phyloP scores from a whole-genome alignment of 73 alveolate genomes.

The Paramecium primaurelia region DNA sequence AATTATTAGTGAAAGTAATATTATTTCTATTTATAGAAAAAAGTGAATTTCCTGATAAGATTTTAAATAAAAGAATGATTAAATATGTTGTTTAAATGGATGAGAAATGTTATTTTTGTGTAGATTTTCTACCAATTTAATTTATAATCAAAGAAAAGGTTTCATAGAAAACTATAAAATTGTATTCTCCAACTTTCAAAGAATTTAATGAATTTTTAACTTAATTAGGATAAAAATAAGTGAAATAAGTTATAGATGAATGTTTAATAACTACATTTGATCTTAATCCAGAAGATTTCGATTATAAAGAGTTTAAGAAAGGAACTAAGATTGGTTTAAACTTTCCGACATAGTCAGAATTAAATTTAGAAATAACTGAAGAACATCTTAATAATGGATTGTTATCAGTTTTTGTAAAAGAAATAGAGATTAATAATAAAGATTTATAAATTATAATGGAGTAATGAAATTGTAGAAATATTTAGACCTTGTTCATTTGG shows the following conservation, averaged over 20 bases:
- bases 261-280: neutral
- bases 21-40: neutral
- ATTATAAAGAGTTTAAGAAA: neutral
- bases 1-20: neutral
- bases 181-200: neutral
- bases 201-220: neutral
- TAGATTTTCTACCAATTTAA: neutral
- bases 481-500: neutral
- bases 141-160: conserved; percentile 11
- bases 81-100: neutral
- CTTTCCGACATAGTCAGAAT: neutral
- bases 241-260: neutral
- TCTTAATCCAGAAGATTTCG: neutral
- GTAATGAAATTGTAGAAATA: neutral
- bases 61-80: neutral
- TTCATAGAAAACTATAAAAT: neutral
- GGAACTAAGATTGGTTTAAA: neutral
- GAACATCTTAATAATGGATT: conserved; percentile 16
- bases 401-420: neutral
- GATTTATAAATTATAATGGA: neutral
- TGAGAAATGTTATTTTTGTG: neutral
- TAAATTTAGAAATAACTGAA: neutral
- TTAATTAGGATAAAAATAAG: neutral
- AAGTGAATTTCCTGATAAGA: neutral
- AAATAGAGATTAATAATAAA: neutral